phyloP scores from a whole-genome alignment of 805 yeast species.

The Jamesozyma rosinii region DNA sequence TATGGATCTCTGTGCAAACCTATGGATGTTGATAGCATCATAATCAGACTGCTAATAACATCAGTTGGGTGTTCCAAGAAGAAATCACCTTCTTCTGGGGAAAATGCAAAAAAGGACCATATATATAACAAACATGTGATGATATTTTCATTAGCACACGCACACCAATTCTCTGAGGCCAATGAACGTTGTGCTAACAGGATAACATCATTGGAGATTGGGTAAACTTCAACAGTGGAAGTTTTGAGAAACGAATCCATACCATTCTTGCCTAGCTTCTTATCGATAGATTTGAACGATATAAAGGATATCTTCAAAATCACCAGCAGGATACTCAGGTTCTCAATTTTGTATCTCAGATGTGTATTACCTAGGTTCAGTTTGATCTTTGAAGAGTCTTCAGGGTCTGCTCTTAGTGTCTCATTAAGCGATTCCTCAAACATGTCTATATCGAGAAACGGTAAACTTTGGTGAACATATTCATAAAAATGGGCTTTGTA shows the following conservation, averaged over 20 bases:
- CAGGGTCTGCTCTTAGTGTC: constrained; percentile 14
- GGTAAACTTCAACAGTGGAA: constrained; percentile 17
- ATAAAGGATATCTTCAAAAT: constrained; percentile 24
- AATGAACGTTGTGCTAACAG: constrained; percentile 22
- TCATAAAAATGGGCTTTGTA: constrained; percentile 25
- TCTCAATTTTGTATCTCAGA: constrained; percentile 24
- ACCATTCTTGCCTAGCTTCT: neutral
- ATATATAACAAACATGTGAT: constrained; percentile 24
- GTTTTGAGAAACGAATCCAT: constrained; percentile 8
- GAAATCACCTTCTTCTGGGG: constrained; percentile 31
- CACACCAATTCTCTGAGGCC: constrained; percentile 24
- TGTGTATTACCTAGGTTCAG: constrained; percentile 21
- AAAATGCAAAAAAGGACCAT: constrained; percentile 28
- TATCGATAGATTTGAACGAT: constrained; percentile 15
- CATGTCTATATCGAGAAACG: constrained; percentile 21
- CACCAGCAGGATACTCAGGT: constrained; percentile 19
- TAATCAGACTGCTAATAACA: constrained; percentile 23
- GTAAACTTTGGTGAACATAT: constrained; percentile 21
- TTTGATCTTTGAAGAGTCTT: constrained; percentile 14
- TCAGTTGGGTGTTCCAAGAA: constrained; percentile 30
- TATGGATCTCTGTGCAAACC: constrained; percentile 29
- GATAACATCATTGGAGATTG: constrained; percentile 21
- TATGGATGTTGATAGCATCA: constrained; percentile 26
- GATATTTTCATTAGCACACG: constrained; percentile 28
- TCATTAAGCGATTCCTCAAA: constrained; percentile 26